Evolutionary conservation across 208 protist species (phyloP), one percentile per base, ranked within the genome.

Genomic region (Borovskyia barvae): DNA sequence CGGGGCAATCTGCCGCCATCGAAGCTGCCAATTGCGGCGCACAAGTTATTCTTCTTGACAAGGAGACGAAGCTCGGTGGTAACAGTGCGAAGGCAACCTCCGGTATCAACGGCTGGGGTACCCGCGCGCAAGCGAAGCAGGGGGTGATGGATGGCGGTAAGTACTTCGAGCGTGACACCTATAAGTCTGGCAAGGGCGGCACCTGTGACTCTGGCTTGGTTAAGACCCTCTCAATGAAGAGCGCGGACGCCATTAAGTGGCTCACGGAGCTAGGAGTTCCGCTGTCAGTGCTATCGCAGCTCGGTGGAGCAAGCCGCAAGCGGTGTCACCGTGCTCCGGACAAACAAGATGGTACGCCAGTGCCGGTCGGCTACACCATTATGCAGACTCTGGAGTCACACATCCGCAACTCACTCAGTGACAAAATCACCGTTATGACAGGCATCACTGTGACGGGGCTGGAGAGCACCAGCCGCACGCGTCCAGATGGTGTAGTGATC

Each of bases 1-100:
- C 90, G 28, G 90, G 90, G n/a, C 80, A 68, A 51, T 82, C 82
- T 6, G 90, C 90, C 8, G 85, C 80, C 41, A 94, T 92, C 57
- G 85, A 94, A 62, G 82, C 84, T 1, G 82, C 78, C 22, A 70
- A 68, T 52, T 87, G 78, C 42, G 94, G 92, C 20, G 95, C 89
- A 3, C 76, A 75, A 30, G 94, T 97, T 12, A 75, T 87, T 20
- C 62, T 98, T 15, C 54, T 98, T 19, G 97, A 98, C 47, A 98
- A 97, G 77, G 83, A 92, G 55, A 3, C 37, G 25, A 79, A 68
- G 51, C 41, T 97, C 11, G 97, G 97, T 25, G 97, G 97, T 52
- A 98, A 98, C 77, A 97, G 91, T 33, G 93, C 90, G 46, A 98
- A 98, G 81, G 97, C 97, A 8, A 97, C 90, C 7, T 97, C 93